phyloP scores from a whole-genome alignment of 164 flowering plant species.

The Amborella trichopoda region DNA sequence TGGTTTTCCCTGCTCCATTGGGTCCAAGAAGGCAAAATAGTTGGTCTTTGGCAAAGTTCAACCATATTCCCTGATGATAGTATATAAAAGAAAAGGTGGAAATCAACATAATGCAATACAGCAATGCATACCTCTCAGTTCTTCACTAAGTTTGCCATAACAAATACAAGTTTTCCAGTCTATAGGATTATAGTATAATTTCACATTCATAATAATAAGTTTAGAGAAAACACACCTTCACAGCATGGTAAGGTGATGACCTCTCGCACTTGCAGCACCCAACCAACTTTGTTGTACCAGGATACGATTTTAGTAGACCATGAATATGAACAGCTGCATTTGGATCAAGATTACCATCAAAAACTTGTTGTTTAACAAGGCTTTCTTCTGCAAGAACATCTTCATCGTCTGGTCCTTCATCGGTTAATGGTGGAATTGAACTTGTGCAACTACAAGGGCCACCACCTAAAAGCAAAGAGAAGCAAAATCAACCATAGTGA shows the following conservation, averaged over 20 bases:
- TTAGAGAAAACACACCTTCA: slow-evolving; percentile 52
- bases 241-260: slow-evolving; percentile 76
- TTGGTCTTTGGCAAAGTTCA: slow-evolving; percentile 79
- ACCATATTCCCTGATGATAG: slow-evolving; percentile 80
- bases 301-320: slow-evolving; percentile 77
- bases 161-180: too few species aligned
- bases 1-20: slow-evolving; percentile 98
- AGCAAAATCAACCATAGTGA: not conserved
- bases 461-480: slow-evolving; percentile 41
- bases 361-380: slow-evolving; percentile 46
- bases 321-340: slow-evolving; percentile 82
- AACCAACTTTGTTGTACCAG: slow-evolving; percentile 41
- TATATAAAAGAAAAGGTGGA: too few species aligned
- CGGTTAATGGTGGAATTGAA: slow-evolving; percentile 44
- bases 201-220: too few species aligned
- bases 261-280: slow-evolving; percentile 68
- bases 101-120: too few species aligned
- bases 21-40: slow-evolving; percentile 98
- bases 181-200: too few species aligned
- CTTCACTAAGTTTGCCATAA: too few species aligned
- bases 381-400: slow-evolving; percentile 88
- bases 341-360: slow-evolving; percentile 37
- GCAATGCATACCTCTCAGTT: too few species aligned
- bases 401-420: slow-evolving; percentile 58
- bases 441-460: slow-evolving; percentile 60